A percentile compares a stretch with the other conserved stretches of the same genome.
These are phyloP conservation scores for Leccinum olivaceopallidum DNA, from an alignment of 768 basidiomycete genomes.

Conservation along the genomic window DNA sequence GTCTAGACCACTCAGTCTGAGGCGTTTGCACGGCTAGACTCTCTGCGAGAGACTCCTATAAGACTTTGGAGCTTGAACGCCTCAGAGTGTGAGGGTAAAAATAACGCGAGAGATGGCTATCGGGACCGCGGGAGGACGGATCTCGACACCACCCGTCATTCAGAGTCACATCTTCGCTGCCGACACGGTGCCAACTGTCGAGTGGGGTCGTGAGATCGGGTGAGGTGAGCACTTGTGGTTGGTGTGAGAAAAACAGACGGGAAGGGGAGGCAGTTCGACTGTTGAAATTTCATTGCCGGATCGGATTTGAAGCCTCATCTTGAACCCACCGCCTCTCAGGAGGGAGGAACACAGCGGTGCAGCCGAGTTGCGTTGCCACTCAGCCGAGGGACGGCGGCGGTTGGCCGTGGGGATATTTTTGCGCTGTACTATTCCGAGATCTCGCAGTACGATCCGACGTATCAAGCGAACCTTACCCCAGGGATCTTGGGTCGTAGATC, in stretches of 20 bases:
- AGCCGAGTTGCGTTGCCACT: constrained; percentile 14
- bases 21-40: constrained; percentile 1
- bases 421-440: constrained; percentile 18
- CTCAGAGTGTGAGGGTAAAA: background rate
- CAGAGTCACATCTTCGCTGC: background rate
- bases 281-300: background rate
- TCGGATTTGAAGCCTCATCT: background rate
- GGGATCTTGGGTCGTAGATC: constrained; percentile 23
- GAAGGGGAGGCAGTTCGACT: background rate
- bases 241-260: background rate
- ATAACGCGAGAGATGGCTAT: background rate
- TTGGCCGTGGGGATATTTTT: constrained; percentile 7
- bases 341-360: constrained; percentile 1
- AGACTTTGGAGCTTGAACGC: background rate
- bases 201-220: background rate
- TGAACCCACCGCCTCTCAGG: constrained; percentile 11
- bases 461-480: constrained; percentile 9
- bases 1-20: constrained; percentile 5
- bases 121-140: background rate
- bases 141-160: background rate
- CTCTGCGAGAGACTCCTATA: background rate
- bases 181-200: background rate
- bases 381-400: constrained; percentile 14
- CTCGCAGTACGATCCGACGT: constrained; percentile 9
- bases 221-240: background rate